These are phyloP conservation scores for Canariomyces notabilis DNA, from an alignment of 2,329 filamentous ascomycete genomes.

Conservation along the genomic window DNA sequence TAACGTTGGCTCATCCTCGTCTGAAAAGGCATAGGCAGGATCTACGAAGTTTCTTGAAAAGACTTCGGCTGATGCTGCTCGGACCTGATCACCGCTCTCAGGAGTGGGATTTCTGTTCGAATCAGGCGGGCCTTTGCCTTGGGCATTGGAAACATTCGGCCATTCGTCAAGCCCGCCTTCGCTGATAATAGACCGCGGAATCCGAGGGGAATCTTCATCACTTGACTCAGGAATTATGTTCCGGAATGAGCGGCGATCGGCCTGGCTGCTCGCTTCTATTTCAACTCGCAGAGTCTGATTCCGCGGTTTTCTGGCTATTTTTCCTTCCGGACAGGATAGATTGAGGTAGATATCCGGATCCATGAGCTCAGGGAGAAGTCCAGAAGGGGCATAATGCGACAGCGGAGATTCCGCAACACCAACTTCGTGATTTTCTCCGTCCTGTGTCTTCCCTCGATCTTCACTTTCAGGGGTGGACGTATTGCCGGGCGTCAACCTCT, in stretches of 20 bases:
- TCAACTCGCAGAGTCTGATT: constrained; percentile 23
- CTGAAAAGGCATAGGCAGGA: constrained; percentile 31
- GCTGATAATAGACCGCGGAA: background rate
- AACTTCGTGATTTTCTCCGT: background rate
- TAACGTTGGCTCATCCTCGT: constrained; percentile 31
- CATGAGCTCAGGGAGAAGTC: background rate
- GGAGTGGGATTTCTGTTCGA: background rate
- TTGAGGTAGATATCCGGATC: constrained; percentile 11
- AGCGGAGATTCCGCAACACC: background rate
- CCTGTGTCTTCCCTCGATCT: background rate
- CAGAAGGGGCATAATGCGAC: background rate
- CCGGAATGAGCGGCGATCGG: constrained; percentile 12
- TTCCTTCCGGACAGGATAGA: constrained; percentile 5
- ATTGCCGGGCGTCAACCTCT: background rate
- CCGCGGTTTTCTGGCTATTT: constrained; percentile 15
- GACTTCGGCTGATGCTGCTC: constrained; percentile 7
- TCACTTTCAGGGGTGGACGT: background rate
- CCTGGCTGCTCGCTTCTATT: constrained; percentile 6
- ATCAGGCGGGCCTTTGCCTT: background rate
- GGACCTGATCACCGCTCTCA: background rate
- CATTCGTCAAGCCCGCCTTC: background rate
- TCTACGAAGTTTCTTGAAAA: constrained; percentile 26
- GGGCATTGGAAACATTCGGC: background rate
- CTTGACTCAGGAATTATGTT: constrained; percentile 14
- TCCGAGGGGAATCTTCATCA: background rate